A percentile compares a stretch with the other conserved stretches of the same genome.
Conservation (phyloP, 2,329 filamentous ascomycete species). For the Ramularia collo-cygni region DNA sequence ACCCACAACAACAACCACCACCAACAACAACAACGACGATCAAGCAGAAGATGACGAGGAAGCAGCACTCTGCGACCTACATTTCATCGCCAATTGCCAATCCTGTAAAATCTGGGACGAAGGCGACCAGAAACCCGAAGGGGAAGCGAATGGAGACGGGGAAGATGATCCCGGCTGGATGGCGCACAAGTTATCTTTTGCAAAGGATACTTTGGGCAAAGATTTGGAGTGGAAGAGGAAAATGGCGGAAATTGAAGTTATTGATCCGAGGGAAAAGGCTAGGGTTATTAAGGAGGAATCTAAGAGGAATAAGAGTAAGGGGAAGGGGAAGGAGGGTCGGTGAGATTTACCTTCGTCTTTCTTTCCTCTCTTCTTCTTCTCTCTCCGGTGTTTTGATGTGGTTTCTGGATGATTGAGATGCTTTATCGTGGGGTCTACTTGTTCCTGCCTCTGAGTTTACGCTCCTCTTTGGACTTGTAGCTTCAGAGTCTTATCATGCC, state of each 20-base stretch:
- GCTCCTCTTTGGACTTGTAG: too few relatives aligned
- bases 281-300: constrained; percentile 21
- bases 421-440: too few relatives aligned
- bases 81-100: constrained; percentile 93
- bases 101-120: constrained; percentile 83
- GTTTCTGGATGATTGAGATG: too few relatives aligned
- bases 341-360: too few relatives aligned
- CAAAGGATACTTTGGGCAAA: constrained; percentile 84
- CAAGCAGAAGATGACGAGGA: constrained; percentile 52
- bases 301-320: constrained; percentile 19
- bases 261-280: constrained; percentile 53
- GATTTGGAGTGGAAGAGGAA: constrained; percentile 83
- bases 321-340: constrained; percentile 10
- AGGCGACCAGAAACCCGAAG: constrained; percentile 47
- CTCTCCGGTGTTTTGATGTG: too few relatives aligned
- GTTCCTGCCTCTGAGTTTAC: too few relatives aligned
- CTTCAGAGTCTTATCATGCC: too few relatives aligned
- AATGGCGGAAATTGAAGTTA: constrained; percentile 81
- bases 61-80: constrained; percentile 75
- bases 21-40: constrained; percentile 7
- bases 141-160: constrained; percentile 38
- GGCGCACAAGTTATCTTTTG: constrained; percentile 76
- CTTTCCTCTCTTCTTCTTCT: too few relatives aligned
- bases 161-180: constrained; percentile 66
- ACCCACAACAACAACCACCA: background rate